These are phyloP conservation scores for Suhomyces sp. DNA, from an alignment of 805 yeast species.

Conservation along the genomic window DNA sequence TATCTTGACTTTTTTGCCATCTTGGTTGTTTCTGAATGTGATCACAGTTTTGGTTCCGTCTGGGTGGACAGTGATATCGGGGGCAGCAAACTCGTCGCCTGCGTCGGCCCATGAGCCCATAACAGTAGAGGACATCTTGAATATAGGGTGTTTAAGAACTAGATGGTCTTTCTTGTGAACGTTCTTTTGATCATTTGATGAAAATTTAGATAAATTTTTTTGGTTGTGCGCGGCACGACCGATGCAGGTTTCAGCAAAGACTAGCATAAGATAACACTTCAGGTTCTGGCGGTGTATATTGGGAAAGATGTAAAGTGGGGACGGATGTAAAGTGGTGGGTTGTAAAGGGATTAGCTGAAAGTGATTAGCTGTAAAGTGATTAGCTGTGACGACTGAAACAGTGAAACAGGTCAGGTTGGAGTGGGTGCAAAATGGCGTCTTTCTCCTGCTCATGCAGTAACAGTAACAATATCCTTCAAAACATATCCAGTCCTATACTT, in stretches of 20 bases:
- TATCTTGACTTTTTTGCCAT: constrained; percentile 81
- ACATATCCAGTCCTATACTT: no score
- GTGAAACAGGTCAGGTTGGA: not conserved
- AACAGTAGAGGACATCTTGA: constrained; percentile 31
- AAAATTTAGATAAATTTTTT: constrained; percentile 5
- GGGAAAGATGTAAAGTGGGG: no score
- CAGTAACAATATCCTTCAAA: no score
- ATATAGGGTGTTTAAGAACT: not conserved
- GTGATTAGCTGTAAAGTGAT: no score
- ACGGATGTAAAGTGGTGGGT: no score
- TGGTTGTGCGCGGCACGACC: not conserved
- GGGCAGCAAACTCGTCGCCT: constrained; percentile 67
- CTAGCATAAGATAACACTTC: not conserved
- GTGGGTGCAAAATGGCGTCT: not conserved
- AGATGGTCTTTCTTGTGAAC: no score
- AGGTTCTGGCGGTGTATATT: no score
- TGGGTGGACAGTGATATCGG: constrained; percentile 70
- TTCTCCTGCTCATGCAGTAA: no score
- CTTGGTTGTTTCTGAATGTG: constrained; percentile 67
- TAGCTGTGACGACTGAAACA: not conserved
- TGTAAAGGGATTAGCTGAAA: no score
- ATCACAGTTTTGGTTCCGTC: constrained; percentile 91
- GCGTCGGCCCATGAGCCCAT: constrained; percentile 68
- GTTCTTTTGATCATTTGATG: not conserved
- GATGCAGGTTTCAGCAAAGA: not conserved